Percentiles rank a stretch among this genome's conserved stretches.
Evolutionary conservation across 2,329 filamentous ascomycete genomes (phyloP).

Genomic region (Chaetomiaceae sp.): DNA sequence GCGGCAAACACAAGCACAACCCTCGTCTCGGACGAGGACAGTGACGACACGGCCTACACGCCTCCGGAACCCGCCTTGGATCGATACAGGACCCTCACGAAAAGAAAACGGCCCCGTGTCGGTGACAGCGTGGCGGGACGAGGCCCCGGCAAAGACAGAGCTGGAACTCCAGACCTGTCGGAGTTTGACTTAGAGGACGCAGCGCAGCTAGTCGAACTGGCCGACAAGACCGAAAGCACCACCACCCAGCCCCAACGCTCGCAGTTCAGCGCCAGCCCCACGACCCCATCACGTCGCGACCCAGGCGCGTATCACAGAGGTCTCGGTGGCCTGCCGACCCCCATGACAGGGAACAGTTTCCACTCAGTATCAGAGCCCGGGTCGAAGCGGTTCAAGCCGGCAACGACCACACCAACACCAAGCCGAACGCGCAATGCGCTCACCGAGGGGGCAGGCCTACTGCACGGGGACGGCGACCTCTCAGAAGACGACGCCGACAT

Average conservation of each 20-base stretch:
- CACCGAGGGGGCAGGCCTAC: no score
- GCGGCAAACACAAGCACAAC: not conserved
- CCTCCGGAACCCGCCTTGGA: no score
- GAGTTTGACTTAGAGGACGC: constrained; percentile 37
- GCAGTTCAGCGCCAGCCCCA: not conserved
- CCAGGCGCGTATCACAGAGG: not conserved
- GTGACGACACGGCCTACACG: not conserved
- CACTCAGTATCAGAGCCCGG: not conserved
- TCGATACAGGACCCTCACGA: constrained; percentile 16
- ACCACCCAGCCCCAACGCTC: not conserved
- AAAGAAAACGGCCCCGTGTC: constrained; percentile 29
- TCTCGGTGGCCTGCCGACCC: not conserved
- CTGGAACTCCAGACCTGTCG: constrained; percentile 6
- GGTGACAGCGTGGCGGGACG: constrained; percentile 27
- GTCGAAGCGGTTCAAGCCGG: constrained; percentile 3
- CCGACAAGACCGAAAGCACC: constrained; percentile 24
- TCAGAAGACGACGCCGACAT: constrained; percentile 31
- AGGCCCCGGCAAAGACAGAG: constrained; percentile 17
- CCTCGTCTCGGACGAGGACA: constrained; percentile 3
- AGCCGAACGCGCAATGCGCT: not conserved
- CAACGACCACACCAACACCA: constrained; percentile 2
- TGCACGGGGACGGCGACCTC: not conserved
- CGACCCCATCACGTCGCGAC: constrained; percentile 24
- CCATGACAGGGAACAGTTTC: constrained; percentile 6
- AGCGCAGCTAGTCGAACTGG: constrained; percentile 30